These are phyloP conservation scores for Ustilago loliicola DNA, from an alignment of 1,284 basidiomycete species.

Conservation along the genomic window DNA sequence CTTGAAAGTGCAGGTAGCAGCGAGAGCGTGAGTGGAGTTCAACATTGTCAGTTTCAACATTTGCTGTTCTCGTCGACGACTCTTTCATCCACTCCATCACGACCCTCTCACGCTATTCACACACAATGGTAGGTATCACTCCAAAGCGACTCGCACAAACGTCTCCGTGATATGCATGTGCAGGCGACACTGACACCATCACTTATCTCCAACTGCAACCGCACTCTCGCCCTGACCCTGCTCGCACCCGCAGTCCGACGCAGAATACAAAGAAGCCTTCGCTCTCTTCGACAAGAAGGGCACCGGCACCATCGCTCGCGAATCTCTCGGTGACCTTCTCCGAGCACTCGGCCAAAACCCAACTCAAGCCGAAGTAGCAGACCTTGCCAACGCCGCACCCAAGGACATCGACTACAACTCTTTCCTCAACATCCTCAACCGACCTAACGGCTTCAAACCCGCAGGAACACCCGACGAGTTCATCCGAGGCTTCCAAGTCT, in stretches of 20 bases:
- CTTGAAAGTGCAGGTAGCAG: neutral
- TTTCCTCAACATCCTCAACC: slow-evolving; percentile 90
- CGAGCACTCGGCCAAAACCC: slow-evolving; percentile 97
- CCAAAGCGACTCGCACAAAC: too few species aligned
- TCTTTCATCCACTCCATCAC: slow-evolving; percentile 1
- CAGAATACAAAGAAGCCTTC: slow-evolving; percentile 85
- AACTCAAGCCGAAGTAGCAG: slow-evolving; percentile 93
- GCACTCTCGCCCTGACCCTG: neutral
- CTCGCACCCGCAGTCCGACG: slow-evolving; percentile 50
- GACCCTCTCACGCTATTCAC: neutral
- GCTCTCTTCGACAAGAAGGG: slow-evolving; percentile 98
- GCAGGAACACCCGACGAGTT: slow-evolving; percentile 83
- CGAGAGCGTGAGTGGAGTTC: slow-evolving; percentile 7
- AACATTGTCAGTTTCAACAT: neutral
- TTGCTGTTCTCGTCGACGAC: slow-evolving; percentile 5
- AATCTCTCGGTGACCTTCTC: slow-evolving; percentile 92
- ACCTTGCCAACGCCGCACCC: slow-evolving; percentile 81
- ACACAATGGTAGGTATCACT: slow-evolving; percentile 20
- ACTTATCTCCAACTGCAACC: neutral
- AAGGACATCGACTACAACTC: slow-evolving; percentile 78
- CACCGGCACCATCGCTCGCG: slow-evolving; percentile 86
- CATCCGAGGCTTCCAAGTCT: slow-evolving; percentile 98
- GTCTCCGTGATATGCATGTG: neutral
- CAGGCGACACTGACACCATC: neutral
- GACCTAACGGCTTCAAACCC: slow-evolving; percentile 96